Base-by-base conservation (phyloP, 768 basidiomycete species). In the Lactarius hengduanensis region DNA sequence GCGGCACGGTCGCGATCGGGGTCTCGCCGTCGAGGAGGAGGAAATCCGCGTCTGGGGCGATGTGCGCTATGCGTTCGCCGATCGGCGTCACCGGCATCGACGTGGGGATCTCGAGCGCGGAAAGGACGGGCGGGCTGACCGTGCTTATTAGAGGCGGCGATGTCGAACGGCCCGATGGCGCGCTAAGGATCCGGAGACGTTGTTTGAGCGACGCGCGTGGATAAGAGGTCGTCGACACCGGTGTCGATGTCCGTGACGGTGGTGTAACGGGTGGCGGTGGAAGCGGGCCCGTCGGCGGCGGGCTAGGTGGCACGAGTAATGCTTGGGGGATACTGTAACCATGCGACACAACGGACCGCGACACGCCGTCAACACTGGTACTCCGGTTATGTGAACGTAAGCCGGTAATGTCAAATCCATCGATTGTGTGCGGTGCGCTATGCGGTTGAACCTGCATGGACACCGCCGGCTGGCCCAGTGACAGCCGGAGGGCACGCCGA, bases 101-200 rank as follows among this genome's bases (percentile, higher is more conserved):
- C 9, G 69, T 54, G 50, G 69, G 78, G 73, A 36, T 79, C 66
- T 63, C 71, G 62, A 57, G 72, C 30, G 65, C 34, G 64, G 60
- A 60, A 16, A 61, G 64, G 30, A 65, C 40, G 26, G 65, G 55
- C 43, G 70, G 57, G n/a, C 63, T 18, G 61, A 65, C 41, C 22
- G 69, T 54, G 65, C 73, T 59, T 69, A 71, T 70, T 68, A 77
- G 71, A 66, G 79, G 74, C 68, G 74, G 72, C 30, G 74, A 71
- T 40, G 69, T 68, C 45, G 72, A 36, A 18, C 66, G 72, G 22
- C 71, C 69, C 50, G 73, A 65, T 10, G 69, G 65, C 4, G 87
- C 80, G 72, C 88, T 90, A 59, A 86, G 81, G 59, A 88, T 85
- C 59, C 90, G 86, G 62, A 90, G 71, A 40, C 90, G 87, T 68